A percentile compares a stretch with the other conserved stretches of the same genome.
These are phyloP conservation scores for Ustilago xerochloae DNA, from an alignment of 1,284 basidiomycete species.

Conservation along the genomic window DNA sequence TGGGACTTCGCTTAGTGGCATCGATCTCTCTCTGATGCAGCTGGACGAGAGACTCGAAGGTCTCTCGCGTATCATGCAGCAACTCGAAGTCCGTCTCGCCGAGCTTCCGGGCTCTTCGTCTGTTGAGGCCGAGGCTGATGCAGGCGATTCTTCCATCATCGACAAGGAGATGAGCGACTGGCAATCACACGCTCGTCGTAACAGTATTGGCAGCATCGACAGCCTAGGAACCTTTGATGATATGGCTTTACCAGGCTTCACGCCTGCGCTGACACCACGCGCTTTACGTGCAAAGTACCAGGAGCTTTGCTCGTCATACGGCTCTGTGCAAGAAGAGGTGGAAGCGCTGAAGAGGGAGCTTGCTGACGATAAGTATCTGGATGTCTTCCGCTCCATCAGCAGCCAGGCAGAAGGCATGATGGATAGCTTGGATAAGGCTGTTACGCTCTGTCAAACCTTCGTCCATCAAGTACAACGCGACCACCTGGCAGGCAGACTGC, in stretches of 20 bases:
- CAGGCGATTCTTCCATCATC: slow-evolving; percentile 37
- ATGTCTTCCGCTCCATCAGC: slow-evolving; percentile 89
- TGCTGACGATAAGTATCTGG: slow-evolving; percentile 94
- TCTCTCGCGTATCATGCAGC: slow-evolving; percentile 69
- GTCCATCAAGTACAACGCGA: slow-evolving; percentile 43
- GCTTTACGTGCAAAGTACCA: slow-evolving; percentile 32
- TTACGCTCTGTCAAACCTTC: slow-evolving; percentile 81
- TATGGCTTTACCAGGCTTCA: slow-evolving; percentile 33
- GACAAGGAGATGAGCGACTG: slow-evolving; percentile 32
- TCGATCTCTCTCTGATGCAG: slow-evolving; percentile 81
- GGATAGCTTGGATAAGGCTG: slow-evolving; percentile 89
- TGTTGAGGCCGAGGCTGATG: neutral
- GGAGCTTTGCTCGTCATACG: slow-evolving; percentile 75
- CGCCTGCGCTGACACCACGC: slow-evolving; percentile 23
- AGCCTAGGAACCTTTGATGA: slow-evolving; percentile 49
- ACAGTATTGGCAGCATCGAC: slow-evolving; percentile 34
- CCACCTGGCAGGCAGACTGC: slow-evolving; percentile 23
- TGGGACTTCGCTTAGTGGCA: slow-evolving; percentile 70
- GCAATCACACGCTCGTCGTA: slow-evolving; percentile 18
- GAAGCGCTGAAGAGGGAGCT: slow-evolving; percentile 86
- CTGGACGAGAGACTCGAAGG: slow-evolving; percentile 83
- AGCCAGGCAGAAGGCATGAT: slow-evolving; percentile 96
- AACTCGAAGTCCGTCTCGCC: slow-evolving; percentile 40
- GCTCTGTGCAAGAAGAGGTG: slow-evolving; percentile 80
- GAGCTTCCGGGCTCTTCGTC: slow-evolving; percentile 9